Conservation (phyloP, 805 yeast species). For the Wickerhamiella azyma region DNA sequence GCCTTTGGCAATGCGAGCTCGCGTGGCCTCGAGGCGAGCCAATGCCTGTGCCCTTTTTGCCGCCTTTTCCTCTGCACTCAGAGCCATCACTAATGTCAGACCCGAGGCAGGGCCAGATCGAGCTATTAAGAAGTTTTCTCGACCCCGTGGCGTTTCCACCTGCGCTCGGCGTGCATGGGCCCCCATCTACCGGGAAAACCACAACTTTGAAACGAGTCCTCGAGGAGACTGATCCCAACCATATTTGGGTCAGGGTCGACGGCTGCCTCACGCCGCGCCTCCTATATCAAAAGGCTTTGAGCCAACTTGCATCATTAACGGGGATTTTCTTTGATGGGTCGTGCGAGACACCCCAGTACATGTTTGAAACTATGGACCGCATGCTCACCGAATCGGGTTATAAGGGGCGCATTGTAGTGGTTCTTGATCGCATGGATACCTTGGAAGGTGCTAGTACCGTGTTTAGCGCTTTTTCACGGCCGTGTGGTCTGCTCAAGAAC, state of each 20-base stretch:
- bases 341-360: constrained; percentile 33
- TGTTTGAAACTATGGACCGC: constrained; percentile 28
- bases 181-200: constrained; percentile 37
- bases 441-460: constrained; percentile 33
- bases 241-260: constrained; percentile 32
- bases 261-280: constrained; percentile 36
- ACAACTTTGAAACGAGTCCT: constrained; percentile 27
- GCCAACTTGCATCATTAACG: constrained; percentile 25
- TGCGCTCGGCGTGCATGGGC: constrained; percentile 35
- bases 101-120: constrained; percentile 20
- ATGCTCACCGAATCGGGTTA: constrained; percentile 26
- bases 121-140: constrained; percentile 26
- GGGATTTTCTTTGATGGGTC: constrained; percentile 20
- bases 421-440: constrained; percentile 38
- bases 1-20: constrained; percentile 9
- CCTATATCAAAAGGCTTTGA: constrained; percentile 34
- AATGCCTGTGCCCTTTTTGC: constrained; percentile 16
- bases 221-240: constrained; percentile 14
- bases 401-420: constrained; percentile 32
- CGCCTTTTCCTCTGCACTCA: constrained; percentile 15
- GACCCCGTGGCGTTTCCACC: constrained; percentile 24
- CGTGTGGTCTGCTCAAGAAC: constrained; percentile 30
- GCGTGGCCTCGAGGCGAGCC: constrained; percentile 16
- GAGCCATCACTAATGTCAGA: background rate
- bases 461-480: constrained; percentile 29